Evolutionary conservation across 768 basidiomycete genomes (phyloP).

Genomic region (Rubroboletus pulcherrimus): DNA sequence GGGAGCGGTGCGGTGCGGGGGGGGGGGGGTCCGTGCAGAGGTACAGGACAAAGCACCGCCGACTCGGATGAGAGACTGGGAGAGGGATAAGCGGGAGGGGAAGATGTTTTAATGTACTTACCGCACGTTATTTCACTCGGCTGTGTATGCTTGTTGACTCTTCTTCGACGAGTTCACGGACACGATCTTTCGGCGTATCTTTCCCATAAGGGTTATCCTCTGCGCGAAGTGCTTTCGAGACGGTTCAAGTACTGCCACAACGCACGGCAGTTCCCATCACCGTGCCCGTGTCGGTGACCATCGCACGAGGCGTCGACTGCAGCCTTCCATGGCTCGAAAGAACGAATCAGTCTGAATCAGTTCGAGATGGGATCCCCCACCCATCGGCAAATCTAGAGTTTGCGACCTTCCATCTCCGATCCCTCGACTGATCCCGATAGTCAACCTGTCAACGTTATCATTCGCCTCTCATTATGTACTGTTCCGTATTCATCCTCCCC

Average conservation of each 20-base stretch:
- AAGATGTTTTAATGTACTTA: constrained; percentile 21
- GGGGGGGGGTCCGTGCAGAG: neutral
- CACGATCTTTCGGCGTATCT: constrained; percentile 27
- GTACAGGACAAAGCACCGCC: constrained; percentile 19
- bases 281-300: constrained; percentile 23
- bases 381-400: constrained; percentile 33
- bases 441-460: constrained; percentile 30
- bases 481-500: constrained; percentile 14
- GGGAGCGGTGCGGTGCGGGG: too few species aligned
- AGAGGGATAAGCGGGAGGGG: constrained; percentile 2
- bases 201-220: constrained; percentile 31
- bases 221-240: constrained; percentile 20
- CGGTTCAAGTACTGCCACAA: constrained; percentile 23
- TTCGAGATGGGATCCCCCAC: constrained; percentile 13
- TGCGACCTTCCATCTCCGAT: constrained; percentile 30
- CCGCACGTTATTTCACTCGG: constrained; percentile 13
- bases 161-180: constrained; percentile 16
- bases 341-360: constrained; percentile 8
- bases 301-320: constrained; percentile 17
- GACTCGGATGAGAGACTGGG: constrained; percentile 3
- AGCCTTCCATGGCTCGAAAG: too few species aligned
- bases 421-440: constrained; percentile 26
- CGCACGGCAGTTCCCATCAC: constrained; percentile 12
- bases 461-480: constrained; percentile 23
- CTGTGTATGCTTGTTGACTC: constrained; percentile 32